These are phyloP conservation scores for Podospora tetraspora DNA, from an alignment of 495 filamentous ascomycete genomes.

Conservation along the genomic window DNA sequence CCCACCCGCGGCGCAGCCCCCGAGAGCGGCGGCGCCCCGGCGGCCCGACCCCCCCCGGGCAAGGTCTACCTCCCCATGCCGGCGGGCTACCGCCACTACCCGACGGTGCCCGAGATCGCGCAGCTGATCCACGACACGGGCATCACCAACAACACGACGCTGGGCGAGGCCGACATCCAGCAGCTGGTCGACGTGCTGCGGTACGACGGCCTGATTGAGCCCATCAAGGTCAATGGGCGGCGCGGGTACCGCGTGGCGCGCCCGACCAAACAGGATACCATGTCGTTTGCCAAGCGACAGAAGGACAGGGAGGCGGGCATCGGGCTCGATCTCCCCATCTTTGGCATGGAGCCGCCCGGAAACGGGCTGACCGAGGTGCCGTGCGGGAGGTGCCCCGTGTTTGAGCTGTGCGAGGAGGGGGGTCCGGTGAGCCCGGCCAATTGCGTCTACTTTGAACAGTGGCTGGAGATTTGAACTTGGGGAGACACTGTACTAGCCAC, in stretches of 20 bases:
- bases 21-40: conserved; percentile 32
- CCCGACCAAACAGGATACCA: conserved; percentile 37
- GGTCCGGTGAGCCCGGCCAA: conserved; percentile 82
- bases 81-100: conserved; percentile 66
- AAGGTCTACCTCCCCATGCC: conserved; percentile 57
- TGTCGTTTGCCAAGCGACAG: conserved; percentile 29
- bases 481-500: background rate
- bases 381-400: conserved; percentile 91
- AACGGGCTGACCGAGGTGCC: conserved; percentile 79
- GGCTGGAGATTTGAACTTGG: conserved; percentile 48
- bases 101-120: conserved; percentile 67
- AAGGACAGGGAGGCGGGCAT: conserved; percentile 37
- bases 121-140: conserved; percentile 58
- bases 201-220: conserved; percentile 73
- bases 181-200: conserved; percentile 78
- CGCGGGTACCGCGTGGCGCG: conserved; percentile 48
- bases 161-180: conserved; percentile 67
- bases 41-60: conserved; percentile 12
- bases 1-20: background rate
- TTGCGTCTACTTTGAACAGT: conserved; percentile 85
- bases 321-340: conserved; percentile 21
- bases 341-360: conserved; percentile 38
- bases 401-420: conserved; percentile 80
- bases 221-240: conserved; percentile 39
- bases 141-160: conserved; percentile 56